Evolutionary conservation across 176 grass and related monocot species (phyloP).

Genomic region (Oryza coarctata): DNA sequence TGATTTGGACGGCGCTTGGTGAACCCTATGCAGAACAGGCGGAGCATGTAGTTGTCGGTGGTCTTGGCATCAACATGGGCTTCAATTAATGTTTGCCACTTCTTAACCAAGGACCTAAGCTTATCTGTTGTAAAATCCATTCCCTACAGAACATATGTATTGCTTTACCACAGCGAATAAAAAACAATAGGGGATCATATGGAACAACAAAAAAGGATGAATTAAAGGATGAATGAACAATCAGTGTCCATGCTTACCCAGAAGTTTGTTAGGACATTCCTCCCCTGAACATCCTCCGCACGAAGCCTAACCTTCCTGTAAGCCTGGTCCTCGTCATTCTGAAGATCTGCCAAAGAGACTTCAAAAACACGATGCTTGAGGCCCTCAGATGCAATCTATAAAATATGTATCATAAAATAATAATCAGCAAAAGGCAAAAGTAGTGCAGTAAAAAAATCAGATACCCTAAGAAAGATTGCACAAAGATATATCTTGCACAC

Average conservation of each 20-base stretch:
- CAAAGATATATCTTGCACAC: background rate
- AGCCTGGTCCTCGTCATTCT: constrained; percentile 67
- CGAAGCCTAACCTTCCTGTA: constrained; percentile 79
- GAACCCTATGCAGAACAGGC: constrained; percentile 77
- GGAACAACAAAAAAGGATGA: background rate
- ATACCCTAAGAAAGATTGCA: background rate
- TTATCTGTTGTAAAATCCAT: constrained; percentile 75
- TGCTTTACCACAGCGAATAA: background rate
- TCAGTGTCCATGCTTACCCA: constrained; percentile 42
- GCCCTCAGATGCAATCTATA: constrained; percentile 76
- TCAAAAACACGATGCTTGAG: constrained; percentile 88
- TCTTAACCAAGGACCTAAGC: constrained; percentile 68
- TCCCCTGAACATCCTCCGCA: constrained; percentile 72
- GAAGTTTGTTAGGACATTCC: constrained; percentile 79
- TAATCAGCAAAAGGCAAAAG: background rate
- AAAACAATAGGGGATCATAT: background rate
- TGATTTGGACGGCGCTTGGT: constrained; percentile 72
- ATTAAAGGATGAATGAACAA: background rate
- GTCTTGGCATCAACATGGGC: constrained; percentile 80
- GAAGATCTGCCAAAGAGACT: constrained; percentile 12
- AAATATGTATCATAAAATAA: background rate
- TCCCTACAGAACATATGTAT: constrained; percentile 31
- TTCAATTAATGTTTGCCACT: constrained; percentile 78
- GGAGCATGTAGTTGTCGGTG: constrained; percentile 67
- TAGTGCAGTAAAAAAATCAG: background rate